A percentile compares a stretch with the other conserved stretches of the same genome.
These are phyloP conservation scores for Cardamine resedifolia DNA, from an alignment of 345 rosid species.

Conservation along the genomic window DNA sequence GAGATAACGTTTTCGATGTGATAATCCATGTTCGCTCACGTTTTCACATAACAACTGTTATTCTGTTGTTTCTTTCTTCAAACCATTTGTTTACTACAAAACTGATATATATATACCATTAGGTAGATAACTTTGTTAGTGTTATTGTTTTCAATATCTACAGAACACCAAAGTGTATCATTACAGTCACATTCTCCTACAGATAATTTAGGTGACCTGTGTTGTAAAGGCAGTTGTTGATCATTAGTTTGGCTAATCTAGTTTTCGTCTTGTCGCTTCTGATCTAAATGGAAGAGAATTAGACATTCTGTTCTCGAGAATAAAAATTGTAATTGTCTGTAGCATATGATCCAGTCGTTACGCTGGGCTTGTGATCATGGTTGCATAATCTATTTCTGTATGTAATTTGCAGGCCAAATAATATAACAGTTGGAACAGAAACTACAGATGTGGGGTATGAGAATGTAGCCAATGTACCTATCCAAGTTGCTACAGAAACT, in stretches of 20 bases:
- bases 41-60: background rate
- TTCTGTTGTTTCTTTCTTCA: background rate
- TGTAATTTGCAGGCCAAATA: constrained; percentile 48
- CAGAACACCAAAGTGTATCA: background rate
- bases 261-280: background rate
- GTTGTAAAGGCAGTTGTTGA: background rate
- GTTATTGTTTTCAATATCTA: background rate
- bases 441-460: constrained; percentile 31
- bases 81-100: background rate
- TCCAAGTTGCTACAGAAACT: constrained; percentile 27
- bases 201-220: background rate
- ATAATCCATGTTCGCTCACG: background rate
- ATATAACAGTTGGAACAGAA: constrained; percentile 49
- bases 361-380: background rate
- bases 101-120: background rate
- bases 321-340: background rate
- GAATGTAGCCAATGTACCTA: constrained; percentile 35
- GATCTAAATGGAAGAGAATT: background rate
- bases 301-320: background rate
- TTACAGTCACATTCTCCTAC: background rate
- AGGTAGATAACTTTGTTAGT: background rate
- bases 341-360: background rate
- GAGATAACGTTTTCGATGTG: background rate
- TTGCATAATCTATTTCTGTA: background rate
- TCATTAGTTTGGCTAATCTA: background rate